Percentiles rank a stretch among this genome's conserved stretches.
Conservation (phyloP, 2,329 filamentous ascomycete genomes). For the Hortaea sp. region DNA sequence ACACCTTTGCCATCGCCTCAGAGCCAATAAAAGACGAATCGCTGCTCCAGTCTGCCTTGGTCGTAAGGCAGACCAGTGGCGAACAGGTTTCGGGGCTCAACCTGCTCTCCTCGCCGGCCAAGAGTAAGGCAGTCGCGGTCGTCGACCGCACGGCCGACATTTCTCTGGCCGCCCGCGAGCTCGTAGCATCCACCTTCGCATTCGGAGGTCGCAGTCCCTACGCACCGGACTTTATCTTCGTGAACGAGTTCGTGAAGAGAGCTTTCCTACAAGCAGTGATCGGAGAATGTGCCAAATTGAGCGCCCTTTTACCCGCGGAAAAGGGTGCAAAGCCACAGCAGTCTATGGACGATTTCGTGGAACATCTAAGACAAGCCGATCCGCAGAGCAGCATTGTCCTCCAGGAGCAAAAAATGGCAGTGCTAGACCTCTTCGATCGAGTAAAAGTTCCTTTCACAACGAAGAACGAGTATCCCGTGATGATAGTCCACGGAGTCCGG, state of each 20-base stretch:
- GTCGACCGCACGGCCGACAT: constrained; percentile 53
- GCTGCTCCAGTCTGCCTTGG: constrained; percentile 17
- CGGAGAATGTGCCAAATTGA: constrained; percentile 26
- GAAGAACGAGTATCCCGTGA: constrained; percentile 34
- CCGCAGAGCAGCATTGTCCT: constrained; percentile 10
- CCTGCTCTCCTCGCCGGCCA: constrained; percentile 27
- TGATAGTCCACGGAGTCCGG: constrained; percentile 38
- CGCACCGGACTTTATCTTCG: constrained; percentile 51
- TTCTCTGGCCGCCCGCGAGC: constrained; percentile 40
- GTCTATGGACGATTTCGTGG: constrained; percentile 1
- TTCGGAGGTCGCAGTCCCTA: constrained; percentile 50
- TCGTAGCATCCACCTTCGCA: constrained; percentile 45
- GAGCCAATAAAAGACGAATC: constrained; percentile 20
- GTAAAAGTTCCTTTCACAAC: constrained; percentile 5
- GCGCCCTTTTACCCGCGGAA: constrained; percentile 4
- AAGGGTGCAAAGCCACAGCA: neutral
- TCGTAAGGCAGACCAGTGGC: constrained; percentile 26
- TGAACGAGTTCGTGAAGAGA: constrained; percentile 53
- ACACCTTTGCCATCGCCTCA: constrained; percentile 38
- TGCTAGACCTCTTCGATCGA: constrained; percentile 16
- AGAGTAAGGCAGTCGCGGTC: constrained; percentile 40
- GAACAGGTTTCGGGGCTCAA: constrained; percentile 10
- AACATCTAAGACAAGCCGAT: constrained; percentile 6
- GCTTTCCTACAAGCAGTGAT: constrained; percentile 43
- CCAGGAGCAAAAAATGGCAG: constrained; percentile 13